Conservation (phyloP, 352 stramenopile species). For the Aphanomyces invadans region DNA sequence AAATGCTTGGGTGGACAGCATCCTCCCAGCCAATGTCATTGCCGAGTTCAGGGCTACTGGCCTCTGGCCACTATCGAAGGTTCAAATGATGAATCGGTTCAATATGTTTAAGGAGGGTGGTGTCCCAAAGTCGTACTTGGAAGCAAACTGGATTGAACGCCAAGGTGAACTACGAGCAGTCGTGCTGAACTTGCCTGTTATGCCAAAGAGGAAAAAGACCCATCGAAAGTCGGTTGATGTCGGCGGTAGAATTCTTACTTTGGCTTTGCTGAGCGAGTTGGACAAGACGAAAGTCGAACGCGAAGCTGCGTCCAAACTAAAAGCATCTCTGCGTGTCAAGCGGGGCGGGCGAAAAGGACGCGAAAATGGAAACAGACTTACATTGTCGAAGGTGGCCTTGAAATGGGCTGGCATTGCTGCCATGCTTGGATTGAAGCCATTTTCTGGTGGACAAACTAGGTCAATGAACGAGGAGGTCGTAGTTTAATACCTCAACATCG, state of each 20-base stretch:
- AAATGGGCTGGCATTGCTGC: neutral
- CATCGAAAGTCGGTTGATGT: neutral
- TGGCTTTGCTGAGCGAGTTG: neutral
- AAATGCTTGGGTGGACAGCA: neutral
- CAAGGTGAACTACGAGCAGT: neutral
- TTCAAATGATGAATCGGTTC: neutral
- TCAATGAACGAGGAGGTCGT: neutral
- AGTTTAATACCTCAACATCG: neutral
- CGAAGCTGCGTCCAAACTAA: neutral
- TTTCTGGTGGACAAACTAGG: neutral
- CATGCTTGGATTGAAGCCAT: neutral
- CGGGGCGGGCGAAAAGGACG: neutral
- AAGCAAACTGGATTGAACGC: constrained; percentile 2
- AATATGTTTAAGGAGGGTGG: neutral
- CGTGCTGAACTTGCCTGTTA: neutral
- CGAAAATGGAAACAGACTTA: neutral
- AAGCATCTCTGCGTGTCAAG: neutral
- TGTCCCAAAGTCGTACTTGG: neutral
- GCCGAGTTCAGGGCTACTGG: neutral
- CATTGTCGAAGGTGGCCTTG: neutral
- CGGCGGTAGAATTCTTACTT: neutral
- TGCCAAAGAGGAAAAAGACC: neutral
- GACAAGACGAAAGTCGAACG: neutral
- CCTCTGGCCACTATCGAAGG: neutral
- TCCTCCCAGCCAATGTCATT: neutral